These are phyloP conservation scores for Plantago ovata DNA, from an alignment of 257 asterid species.

Conservation along the genomic window DNA sequence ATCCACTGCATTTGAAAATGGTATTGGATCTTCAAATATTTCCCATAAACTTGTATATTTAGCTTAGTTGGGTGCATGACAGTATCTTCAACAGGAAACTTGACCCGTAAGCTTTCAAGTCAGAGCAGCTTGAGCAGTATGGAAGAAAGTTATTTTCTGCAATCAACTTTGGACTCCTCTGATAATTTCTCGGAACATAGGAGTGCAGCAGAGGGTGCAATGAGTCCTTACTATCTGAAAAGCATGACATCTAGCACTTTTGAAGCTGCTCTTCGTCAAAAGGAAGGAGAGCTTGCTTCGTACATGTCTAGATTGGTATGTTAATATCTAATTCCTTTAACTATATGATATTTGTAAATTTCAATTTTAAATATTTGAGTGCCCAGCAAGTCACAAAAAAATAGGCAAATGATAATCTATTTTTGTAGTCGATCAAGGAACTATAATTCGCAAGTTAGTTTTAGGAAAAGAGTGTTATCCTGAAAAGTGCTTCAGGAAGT, in stretches of 20 bases:
- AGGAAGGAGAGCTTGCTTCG: slow-evolving; percentile 99
- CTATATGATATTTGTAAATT: background rate
- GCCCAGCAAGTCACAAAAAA: background rate
- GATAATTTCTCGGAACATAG: slow-evolving; percentile 64
- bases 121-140: slow-evolving; percentile 88
- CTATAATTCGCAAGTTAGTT: too few species aligned
- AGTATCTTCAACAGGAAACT: slow-evolving; percentile 53
- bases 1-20: slow-evolving; percentile 69
- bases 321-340: slow-evolving; percentile 15
- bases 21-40: slow-evolving; percentile 31
- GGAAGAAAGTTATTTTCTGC: slow-evolving; percentile 96
- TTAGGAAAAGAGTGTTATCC: too few species aligned
- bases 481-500: too few species aligned
- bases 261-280: slow-evolving; percentile 93
- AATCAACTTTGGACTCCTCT: slow-evolving; percentile 82
- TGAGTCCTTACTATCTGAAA: slow-evolving; percentile 78
- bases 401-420: too few species aligned
- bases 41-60: slow-evolving; percentile 13
- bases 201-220: slow-evolving; percentile 53
- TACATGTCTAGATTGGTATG: slow-evolving; percentile 91
- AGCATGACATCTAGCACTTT: slow-evolving; percentile 79
- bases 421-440: too few species aligned
- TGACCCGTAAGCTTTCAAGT: slow-evolving; percentile 77
- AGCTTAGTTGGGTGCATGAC: slow-evolving; percentile 16
- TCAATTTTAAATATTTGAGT: background rate